Evolutionary conservation across 2,329 filamentous ascomycete genomes (phyloP).

Genomic region (Aspergillus sp.): DNA sequence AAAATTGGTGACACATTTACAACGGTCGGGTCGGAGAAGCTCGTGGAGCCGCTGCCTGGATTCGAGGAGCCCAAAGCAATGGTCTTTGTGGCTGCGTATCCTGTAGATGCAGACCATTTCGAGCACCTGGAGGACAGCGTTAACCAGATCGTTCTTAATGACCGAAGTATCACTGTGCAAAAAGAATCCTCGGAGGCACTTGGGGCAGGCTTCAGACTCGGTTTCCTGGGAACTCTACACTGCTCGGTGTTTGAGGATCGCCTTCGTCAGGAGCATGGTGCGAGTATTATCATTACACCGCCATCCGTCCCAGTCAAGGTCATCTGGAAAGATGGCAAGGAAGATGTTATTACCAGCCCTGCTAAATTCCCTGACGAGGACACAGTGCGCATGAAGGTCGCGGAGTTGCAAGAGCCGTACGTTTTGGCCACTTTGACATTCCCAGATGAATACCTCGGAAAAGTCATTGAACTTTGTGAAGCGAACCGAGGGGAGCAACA

Average conservation of each 20-base stretch:
- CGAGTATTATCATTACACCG: conserved; percentile 93
- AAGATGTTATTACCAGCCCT: conserved; percentile 80
- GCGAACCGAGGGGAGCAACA: conserved; percentile 82
- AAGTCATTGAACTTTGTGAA: conserved; percentile 94
- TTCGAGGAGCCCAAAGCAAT: conserved; percentile 98
- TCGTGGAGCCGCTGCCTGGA: conserved; percentile 79
- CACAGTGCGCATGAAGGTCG: conserved; percentile 53
- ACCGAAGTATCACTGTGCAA: conserved; percentile 87
- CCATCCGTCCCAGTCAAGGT: conserved; percentile 92
- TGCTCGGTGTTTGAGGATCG: conserved; percentile 99
- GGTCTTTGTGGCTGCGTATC: conserved; percentile 97
- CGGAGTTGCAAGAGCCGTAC: conserved; percentile 69
- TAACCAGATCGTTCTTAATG: conserved; percentile 88
- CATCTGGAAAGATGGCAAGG: conserved; percentile 72
- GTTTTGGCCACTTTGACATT: conserved; percentile 84
- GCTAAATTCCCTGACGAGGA: conserved; percentile 81
- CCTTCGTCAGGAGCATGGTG: conserved; percentile 87
- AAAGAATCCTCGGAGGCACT: conserved; percentile 94
- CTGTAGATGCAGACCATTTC: conserved; percentile 86
- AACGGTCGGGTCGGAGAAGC: conserved; percentile 70
- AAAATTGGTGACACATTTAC: conserved; percentile 97
- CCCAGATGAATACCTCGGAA: conserved; percentile 89
- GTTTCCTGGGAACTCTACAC: conserved; percentile 93
- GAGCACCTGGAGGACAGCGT: conserved; percentile 89
- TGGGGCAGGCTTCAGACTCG: conserved; percentile 88